phyloP scores from a whole-genome alignment of 352 stramenopile genomes.

The Phytophthora tubulina region DNA sequence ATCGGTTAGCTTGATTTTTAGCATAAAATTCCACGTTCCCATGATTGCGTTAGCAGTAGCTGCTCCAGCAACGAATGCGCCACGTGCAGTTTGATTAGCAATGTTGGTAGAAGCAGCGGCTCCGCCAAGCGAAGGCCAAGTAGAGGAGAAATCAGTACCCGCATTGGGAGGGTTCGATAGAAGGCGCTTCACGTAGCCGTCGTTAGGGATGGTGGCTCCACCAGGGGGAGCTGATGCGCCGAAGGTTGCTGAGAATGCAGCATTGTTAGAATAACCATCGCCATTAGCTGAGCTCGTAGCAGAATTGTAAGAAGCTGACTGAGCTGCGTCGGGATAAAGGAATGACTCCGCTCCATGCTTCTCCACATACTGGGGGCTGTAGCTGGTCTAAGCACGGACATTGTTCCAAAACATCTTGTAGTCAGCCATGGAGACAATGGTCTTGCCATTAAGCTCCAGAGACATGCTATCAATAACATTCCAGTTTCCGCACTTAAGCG shows the following conservation, averaged over 20 bases:
- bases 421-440: not conserved
- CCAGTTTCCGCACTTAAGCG: constrained; percentile 14
- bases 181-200: constrained; percentile 14
- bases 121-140: constrained; percentile 4
- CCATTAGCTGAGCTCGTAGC: not conserved
- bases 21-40: constrained; percentile 1
- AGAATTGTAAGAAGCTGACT: not conserved
- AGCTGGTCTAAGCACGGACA: not conserved
- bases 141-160: not conserved
- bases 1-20: constrained; percentile 11
- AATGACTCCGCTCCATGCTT: constrained; percentile 23
- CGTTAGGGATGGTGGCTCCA: not conserved
- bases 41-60: not conserved
- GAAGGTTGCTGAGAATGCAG: not conserved
- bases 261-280: constrained; percentile 19
- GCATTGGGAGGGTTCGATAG: constrained; percentile 16
- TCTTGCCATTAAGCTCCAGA: constrained; percentile 2
- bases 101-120: constrained; percentile 17
- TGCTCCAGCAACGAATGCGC: constrained; percentile 11
- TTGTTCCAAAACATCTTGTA: not conserved
- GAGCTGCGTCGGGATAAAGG: constrained; percentile 16
- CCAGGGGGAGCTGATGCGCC: not conserved
- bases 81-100: constrained; percentile 10
- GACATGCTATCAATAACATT: constrained; percentile 23
- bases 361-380: constrained; percentile 16